Percentiles rank a stretch among this genome's conserved stretches.
Evolutionary conservation across 2,329 filamentous ascomycete genomes (phyloP).

Genomic region (Lachnellula suecica): DNA sequence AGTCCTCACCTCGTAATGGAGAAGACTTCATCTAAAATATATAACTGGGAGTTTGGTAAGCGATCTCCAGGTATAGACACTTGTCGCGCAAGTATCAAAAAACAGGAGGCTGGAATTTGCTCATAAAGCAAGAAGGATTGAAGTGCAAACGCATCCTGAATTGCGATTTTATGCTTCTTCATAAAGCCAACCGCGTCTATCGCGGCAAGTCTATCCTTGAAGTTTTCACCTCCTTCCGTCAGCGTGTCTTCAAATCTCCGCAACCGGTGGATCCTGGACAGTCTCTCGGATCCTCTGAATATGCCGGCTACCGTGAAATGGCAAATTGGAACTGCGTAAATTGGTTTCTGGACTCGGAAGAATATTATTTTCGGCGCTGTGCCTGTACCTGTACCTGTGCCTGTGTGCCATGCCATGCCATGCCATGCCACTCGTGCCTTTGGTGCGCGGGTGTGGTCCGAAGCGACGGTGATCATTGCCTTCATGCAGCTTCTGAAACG

Average conservation of each 20-base stretch:
- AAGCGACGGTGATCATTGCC: slow-evolving; percentile 13
- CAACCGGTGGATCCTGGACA: not conserved
- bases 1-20: not conserved
- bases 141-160: not conserved
- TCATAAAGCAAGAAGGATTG: too few relatives aligned
- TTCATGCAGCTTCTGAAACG: slow-evolving; percentile 13
- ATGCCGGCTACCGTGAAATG: slow-evolving; percentile 1
- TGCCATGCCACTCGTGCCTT: slow-evolving; percentile 7
- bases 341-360: not conserved
- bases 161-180: not conserved
- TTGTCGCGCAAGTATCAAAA: not conserved
- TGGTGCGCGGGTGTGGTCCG: not conserved
- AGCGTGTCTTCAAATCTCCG: slow-evolving; percentile 1
- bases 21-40: not conserved
- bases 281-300: not conserved
- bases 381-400: not conserved
- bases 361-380: not conserved
- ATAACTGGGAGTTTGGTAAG: not conserved
- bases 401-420: too few relatives aligned
- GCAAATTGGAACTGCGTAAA: not conserved
- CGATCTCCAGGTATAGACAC: not conserved
- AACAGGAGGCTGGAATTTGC: not conserved
- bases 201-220: not conserved
- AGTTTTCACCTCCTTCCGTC: not conserved
- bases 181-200: not conserved